Percentiles rank a stretch among this genome's conserved stretches.
Conservation (phyloP, 805 yeast species). For the Diddensiella caesifluorescens region DNA sequence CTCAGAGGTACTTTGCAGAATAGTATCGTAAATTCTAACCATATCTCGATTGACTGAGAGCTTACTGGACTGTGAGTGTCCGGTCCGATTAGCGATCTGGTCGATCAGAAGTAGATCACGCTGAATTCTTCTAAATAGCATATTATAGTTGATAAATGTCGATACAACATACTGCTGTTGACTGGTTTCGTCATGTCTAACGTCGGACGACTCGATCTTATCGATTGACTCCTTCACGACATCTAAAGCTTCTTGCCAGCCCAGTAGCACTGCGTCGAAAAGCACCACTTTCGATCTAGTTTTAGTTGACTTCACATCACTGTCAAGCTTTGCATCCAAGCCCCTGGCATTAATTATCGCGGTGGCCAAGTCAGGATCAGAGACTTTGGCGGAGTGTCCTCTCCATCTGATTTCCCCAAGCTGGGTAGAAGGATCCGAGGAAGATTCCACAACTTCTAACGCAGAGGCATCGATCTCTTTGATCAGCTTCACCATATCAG, state of each 20-base stretch:
- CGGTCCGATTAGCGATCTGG: slow-evolving; percentile 12
- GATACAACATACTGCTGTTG: slow-evolving; percentile 68
- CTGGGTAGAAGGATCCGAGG: slow-evolving; percentile 23
- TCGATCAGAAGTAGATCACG: slow-evolving; percentile 56
- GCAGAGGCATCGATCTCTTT: slow-evolving; percentile 31
- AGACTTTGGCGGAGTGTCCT: slow-evolving; percentile 54
- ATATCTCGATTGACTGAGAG: slow-evolving; percentile 32
- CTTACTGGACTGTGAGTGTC: slow-evolving; percentile 12
- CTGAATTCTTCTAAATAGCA: slow-evolving; percentile 58
- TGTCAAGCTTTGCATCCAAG: slow-evolving; percentile 20
- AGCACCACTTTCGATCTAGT: slow-evolving; percentile 38
- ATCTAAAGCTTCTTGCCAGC: slow-evolving; percentile 67
- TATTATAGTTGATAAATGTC: slow-evolving; percentile 69
- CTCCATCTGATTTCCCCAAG: slow-evolving; percentile 53
- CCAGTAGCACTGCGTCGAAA: slow-evolving; percentile 52
- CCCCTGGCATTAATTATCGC: slow-evolving; percentile 28
- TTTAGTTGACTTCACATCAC: slow-evolving; percentile 4
- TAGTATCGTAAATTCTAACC: slow-evolving; percentile 45
- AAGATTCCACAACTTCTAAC: slow-evolving; percentile 19
- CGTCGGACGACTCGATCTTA: slow-evolving; percentile 33
- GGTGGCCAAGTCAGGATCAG: slow-evolving; percentile 67
- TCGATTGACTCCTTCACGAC: slow-evolving; percentile 53
- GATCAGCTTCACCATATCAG: slow-evolving; percentile 37
- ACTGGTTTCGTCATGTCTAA: slow-evolving; percentile 46
- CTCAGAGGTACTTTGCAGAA: slow-evolving; percentile 50